Evolutionary conservation across 169 alveolate genomes (phyloP), one percentile per base, ranked within the genome.

Genomic region (Besnoitia besnoiti): DNA sequence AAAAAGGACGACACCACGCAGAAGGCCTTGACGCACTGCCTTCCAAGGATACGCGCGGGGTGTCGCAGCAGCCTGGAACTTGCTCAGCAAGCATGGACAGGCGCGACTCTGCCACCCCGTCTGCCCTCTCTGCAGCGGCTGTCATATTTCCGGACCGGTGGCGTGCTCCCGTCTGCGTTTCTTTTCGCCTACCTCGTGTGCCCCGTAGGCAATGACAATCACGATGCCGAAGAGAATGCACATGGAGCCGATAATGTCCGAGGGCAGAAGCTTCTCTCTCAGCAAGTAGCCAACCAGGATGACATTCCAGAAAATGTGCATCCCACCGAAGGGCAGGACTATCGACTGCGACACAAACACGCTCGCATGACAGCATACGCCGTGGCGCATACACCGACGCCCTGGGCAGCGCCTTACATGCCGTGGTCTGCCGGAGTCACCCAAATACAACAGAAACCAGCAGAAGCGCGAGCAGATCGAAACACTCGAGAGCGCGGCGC

Each of bases 261-360:
- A 39, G 19, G n/a, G 37, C 12, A 42, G 55, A 30, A 90, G 73
- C n/a, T 42, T 24, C 93, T 90, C 93, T 67, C 77, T 16, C n/a
- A 73, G 12, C 76, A 90, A 44, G 73, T 67, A 90, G 30, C 90
- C 90, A 44, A 42, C 79, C 59, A 73, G 76, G 12, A 59, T 24
- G 44, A 90, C 93, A 46, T 90, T 90, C 93, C 93, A 90, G 77
- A 90, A 90, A 14, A 90, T 90, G 73, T 90, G 93, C 89, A 90
- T 39, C 10, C 93, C 93, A 21, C 90, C 90, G 73, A 90, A 62
- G 21, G 93, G 90, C 62, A 90, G 73, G 61, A 67, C 93, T 10
- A 90, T 73, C 10, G 93, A 62, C 90, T 47, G 91, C 37, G 12
- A 35, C 14, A 85, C 7, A 59, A 1, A 39, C 3, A 12, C 39